Evolutionary conservation across 176 grass and related monocot genomes (phyloP), one percentile per base, ranked within the genome.

Genomic region (Oryza nivara): DNA sequence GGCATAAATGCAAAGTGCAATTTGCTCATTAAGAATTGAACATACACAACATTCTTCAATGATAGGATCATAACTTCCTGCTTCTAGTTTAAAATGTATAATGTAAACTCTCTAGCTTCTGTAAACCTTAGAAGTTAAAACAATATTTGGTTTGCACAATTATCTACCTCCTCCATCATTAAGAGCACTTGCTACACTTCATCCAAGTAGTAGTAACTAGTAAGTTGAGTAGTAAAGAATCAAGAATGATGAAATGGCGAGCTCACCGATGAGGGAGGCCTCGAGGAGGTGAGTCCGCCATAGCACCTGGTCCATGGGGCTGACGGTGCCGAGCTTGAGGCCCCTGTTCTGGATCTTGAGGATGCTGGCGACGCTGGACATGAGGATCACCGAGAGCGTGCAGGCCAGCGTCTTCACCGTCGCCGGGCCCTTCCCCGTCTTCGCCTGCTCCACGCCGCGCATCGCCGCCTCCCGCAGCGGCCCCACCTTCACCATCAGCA

Each of bases 251-350:
- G 49, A 52, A 16, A 17, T 52, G 49, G 15, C 49, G 28, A 47
- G 81, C 82, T 73, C 80, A 97, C 96, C 96, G 61, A 98, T 95
- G 77, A 98, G 96, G 9, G 93, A 98, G 11, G 96, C 89, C 87
- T 98, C 96, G 70, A 98, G 89, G 70, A 95, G 93, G 80, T 95
- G 93, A 12, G 96, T 95, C 75, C 93, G 68, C 96, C 96, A 98
- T 46, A 98, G 88, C 88, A 98, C 93, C 91, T 98, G 96, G 83
- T 98, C 96, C 96, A 95, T 98, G 54, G 96, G 96, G 52, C 90
- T 93, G 45, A 95, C 77, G n/a, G 88, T 92, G 54, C 93, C 96
- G 36, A 98, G 89, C 79, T 92, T 94, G 63, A 88, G 65, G 2
- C 93, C 89, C 70, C 93, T 61, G 66, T 92, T 88, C 93, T 98